These are phyloP conservation scores for Acrocalymma vagum DNA, from an alignment of 2,329 filamentous ascomycete species.

Conservation along the genomic window DNA sequence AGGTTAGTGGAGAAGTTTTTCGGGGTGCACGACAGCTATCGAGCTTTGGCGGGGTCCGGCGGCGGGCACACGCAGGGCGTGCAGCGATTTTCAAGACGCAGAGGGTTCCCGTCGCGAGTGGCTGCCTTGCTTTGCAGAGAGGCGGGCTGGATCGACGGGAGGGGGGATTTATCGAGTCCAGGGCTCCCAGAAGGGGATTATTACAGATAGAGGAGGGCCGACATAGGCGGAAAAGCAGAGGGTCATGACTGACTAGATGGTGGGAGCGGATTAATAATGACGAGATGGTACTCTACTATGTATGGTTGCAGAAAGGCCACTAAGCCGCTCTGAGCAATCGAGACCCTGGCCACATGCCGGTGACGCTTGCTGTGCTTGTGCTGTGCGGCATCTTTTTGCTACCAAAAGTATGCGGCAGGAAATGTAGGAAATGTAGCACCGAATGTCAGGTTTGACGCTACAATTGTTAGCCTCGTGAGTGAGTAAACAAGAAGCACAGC, in stretches of 20 bases:
- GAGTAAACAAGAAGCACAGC: no score
- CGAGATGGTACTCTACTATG: no score
- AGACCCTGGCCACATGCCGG: constrained; percentile 11
- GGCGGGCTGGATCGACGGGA: constrained; percentile 7
- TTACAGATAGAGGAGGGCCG: no score
- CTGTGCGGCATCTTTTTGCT: no score
- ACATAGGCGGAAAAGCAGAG: constrained; percentile 7
- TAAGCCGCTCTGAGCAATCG: constrained; percentile 7
- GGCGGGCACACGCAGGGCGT: constrained; percentile 25
- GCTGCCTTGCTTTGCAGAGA: constrained; percentile 9
- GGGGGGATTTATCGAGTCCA: no score
- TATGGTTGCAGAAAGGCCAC: constrained; percentile 8
- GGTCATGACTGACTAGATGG: constrained; percentile 14
- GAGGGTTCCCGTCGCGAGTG: background rate
- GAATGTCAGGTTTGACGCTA: no score
- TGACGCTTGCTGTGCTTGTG: constrained; percentile 17
- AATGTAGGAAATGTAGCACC: background rate
- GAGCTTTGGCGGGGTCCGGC: constrained; percentile 37
- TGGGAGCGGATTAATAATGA: constrained; percentile 21
- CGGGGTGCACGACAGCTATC: constrained; percentile 43
- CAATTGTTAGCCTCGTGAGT: no score
- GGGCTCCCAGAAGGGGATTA: no score
- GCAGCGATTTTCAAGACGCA: constrained; percentile 5
- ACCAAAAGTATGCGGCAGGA: constrained; percentile 1
- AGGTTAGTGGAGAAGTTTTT: constrained; percentile 31